These are phyloP conservation scores for Phyllachora maydis DNA, from an alignment of 2,329 filamentous ascomycete species.

Conservation along the genomic window DNA sequence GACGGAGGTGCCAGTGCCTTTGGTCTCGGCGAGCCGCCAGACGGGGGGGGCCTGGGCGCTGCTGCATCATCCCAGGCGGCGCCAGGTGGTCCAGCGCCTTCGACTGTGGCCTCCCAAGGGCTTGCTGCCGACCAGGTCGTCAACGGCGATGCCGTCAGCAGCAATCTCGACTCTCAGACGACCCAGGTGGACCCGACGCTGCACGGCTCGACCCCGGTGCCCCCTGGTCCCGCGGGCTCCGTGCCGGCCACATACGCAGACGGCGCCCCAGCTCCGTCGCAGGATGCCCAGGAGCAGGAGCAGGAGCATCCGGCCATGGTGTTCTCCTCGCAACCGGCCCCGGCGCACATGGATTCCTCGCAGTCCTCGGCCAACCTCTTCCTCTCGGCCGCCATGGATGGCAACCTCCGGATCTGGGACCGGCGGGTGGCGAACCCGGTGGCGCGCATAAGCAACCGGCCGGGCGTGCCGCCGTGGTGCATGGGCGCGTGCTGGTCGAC, in stretches of 20 bases:
- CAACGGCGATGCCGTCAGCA: background rate
- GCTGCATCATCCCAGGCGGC: too few species aligned
- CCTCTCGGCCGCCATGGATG: slow-evolving; percentile 73
- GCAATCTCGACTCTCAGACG: background rate
- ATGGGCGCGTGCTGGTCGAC: slow-evolving; percentile 95
- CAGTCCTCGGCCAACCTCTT: slow-evolving; percentile 61
- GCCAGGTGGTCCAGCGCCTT: too few species aligned
- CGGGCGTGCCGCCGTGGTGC: slow-evolving; percentile 80
- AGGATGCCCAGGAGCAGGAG: slow-evolving; percentile 9
- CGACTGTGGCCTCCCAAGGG: too few species aligned
- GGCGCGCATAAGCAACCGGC: slow-evolving; percentile 54
- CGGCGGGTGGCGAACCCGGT: slow-evolving; percentile 54
- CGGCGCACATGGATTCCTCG: slow-evolving; percentile 25
- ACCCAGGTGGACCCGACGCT: slow-evolving; percentile 1
- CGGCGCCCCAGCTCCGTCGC: slow-evolving; percentile 2
- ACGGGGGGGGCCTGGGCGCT: too few species aligned
- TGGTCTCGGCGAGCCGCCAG: background rate
- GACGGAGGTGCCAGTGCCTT: slow-evolving; percentile 6
- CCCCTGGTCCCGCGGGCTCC: slow-evolving; percentile 2
- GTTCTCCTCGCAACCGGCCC: slow-evolving; percentile 15
- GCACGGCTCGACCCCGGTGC: slow-evolving; percentile 2
- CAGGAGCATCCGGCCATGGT: slow-evolving; percentile 16
- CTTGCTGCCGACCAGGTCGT: slow-evolving; percentile 1
- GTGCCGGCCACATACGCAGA: slow-evolving; percentile 2
- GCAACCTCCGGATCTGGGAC: slow-evolving; percentile 86